Evolutionary conservation across 306 rosid species (phyloP).

Genomic region (Casuarina glauca): DNA sequence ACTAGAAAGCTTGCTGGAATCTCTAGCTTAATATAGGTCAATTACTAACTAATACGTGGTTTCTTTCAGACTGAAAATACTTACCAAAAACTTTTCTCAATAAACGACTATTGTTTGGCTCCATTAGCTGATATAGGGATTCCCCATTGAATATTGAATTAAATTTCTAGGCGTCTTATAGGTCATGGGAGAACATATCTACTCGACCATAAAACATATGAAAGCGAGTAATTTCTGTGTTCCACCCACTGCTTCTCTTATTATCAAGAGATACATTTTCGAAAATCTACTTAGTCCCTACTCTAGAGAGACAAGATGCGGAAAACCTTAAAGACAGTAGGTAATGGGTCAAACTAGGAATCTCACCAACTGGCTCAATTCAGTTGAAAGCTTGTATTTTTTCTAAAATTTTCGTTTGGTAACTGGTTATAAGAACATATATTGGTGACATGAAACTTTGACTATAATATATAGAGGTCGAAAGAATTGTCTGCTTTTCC

Average conservation of each 20-base stretch:
- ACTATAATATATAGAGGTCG: neutral
- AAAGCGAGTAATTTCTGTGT: neutral
- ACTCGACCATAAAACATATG: neutral
- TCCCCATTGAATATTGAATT: neutral
- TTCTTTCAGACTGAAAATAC: neutral
- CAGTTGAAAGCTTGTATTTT: neutral
- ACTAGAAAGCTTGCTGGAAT: no score
- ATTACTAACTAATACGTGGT: neutral
- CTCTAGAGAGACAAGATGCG: neutral
- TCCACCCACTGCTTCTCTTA: neutral
- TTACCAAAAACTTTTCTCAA: neutral
- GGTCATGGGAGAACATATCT: no score
- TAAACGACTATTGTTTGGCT: neutral
- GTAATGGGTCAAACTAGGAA: neutral
- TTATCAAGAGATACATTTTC: neutral
- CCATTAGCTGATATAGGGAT: neutral
- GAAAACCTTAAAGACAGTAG: neutral
- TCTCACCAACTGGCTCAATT: no score
- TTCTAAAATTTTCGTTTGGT: neutral
- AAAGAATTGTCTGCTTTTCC: neutral
- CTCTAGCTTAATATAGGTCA: no score
- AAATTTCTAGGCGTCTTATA: no score
- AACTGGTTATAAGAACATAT: neutral
- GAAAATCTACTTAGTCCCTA: neutral
- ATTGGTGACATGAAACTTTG: neutral